Base-by-base conservation (phyloP, 495 filamentous ascomycete species). In the Ramalina intermedia region DNA sequence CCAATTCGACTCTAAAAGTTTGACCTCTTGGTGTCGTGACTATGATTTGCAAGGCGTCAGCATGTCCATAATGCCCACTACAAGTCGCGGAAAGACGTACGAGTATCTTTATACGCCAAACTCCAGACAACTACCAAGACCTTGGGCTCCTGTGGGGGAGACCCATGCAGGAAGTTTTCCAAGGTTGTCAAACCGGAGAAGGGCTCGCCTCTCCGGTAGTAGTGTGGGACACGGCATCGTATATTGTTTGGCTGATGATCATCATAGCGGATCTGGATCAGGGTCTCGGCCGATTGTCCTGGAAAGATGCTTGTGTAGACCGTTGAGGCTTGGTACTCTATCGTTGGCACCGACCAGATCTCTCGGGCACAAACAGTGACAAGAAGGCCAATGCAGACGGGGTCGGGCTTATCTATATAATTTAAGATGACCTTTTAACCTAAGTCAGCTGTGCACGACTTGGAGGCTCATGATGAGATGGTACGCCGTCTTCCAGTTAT, bases 111-210 rank as follows among this genome's bases (percentile, higher is more conserved):
- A 2, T 54, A 56, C 1, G 69, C 71, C 47, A 72, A 63, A 43
- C 63, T 67, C 55, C 70, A 73, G 8, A 73, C 70, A 37, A 64
- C 68, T 3, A 73, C 65, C 7, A 74, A 55, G 3, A 74, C 50
- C 45, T 59, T 68, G 14, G 40, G 58, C 27, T 60, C 59, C 0
- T 52, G 16, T 8, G 68, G 53, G 45, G 73, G 67, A 47, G 60
- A 60, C 0, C 68, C 70, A 13, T 65, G 70, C 37, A 66, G 55
- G 56, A 71, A 70, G 49, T 61, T 63, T 47, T 66, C 62, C 41
- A 74, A 49, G 7, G 66, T 72, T 55, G 71, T 64, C 20, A 73
- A 50, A 7, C 68, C 64, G 23, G 55, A 42, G 42, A 74, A 40
- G 16, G 61, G 49, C 41, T 57, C 52, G 9, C 62, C 58, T 21